Base-by-base conservation (phyloP, 331 rosid genomes). In the Rosa hybrid region DNA sequence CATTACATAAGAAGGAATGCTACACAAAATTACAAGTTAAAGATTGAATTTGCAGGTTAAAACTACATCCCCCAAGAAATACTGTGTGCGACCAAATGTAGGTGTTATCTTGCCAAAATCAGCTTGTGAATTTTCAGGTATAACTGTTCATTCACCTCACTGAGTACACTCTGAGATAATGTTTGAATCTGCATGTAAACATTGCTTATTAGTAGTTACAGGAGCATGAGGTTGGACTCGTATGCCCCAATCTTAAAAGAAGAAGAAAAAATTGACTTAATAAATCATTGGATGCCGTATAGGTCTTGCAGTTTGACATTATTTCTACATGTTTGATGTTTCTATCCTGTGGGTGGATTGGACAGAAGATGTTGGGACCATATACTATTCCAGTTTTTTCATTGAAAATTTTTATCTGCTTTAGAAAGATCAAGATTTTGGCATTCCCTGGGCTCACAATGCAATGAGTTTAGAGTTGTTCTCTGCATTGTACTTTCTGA, bases 31-130 rank as follows among this genome's bases (percentile, higher is more conserved):
- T 67, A 67, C 48, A 2, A 38, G 12, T 25, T 72, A 48, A 67
- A 18, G 42, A 1, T 85, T 63, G 57, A 60, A 72, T 82, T 86
- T 72, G 78, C 91, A 96, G 99, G 92, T 95, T 76, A 93, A 95
- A 78, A 95, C 99, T 68, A 95, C 99, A 4, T 90, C 98, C 45
- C 99, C 99, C 20, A 93, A 87, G 87, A 92, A 83, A 80, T 95
- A 95, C 77, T 91, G 94, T 44, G 98, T 95, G 80, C 90, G 93
- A 27, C 98, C 99, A 30, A 93, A 87, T 90, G 98, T 93, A 27
- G 99, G 97, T 68, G 84, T 95, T 82, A 70, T 95, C 74, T 48
- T 49, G 83, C 97, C 98, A 20, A 86, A 86, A 67, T 86, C 96
- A 73, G 39, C 84, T 48, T 86, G 82, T 84, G 94, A 93, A 54